These are phyloP conservation scores for Maudiozyma humilis DNA, from an alignment of 1,139 yeast species.

Conservation along the genomic window DNA sequence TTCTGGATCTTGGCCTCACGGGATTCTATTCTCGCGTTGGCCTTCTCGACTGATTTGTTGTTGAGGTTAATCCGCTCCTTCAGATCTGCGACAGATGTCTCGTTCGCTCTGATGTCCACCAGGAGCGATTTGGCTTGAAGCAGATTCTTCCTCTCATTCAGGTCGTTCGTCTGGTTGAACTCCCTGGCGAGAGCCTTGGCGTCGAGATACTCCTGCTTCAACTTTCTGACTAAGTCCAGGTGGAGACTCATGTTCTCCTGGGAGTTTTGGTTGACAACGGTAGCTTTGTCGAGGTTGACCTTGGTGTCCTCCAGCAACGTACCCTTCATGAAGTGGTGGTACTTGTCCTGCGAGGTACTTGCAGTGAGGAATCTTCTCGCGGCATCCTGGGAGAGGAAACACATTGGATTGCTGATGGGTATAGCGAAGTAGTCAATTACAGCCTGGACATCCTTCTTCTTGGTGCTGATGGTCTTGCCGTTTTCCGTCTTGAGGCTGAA, in stretches of 20 bases:
- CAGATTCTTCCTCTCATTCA: slow-evolving; percentile 39
- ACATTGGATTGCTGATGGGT: slow-evolving; percentile 84
- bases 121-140: slow-evolving; percentile 59
- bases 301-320: slow-evolving; percentile 59
- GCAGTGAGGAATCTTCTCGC: slow-evolving; percentile 84
- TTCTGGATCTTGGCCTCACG: slow-evolving; percentile 24
- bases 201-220: slow-evolving; percentile 30
- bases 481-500: slow-evolving; percentile 48
- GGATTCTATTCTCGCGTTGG: slow-evolving; percentile 16
- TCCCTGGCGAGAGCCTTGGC: slow-evolving; percentile 31
- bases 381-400: slow-evolving; percentile 86
- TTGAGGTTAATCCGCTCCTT: slow-evolving; percentile 22
- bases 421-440: slow-evolving; percentile 66
- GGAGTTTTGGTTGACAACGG: slow-evolving; percentile 22
- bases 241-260: slow-evolving; percentile 25
- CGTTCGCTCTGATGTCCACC: slow-evolving; percentile 38
- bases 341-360: slow-evolving; percentile 63
- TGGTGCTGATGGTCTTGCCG: slow-evolving; percentile 49
- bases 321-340: slow-evolving; percentile 70
- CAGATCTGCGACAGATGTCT: slow-evolving; percentile 21
- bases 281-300: slow-evolving; percentile 40
- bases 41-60: slow-evolving; percentile 23
- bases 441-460: slow-evolving; percentile 56
- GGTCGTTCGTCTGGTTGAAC: slow-evolving; percentile 29
- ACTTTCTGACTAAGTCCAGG: slow-evolving; percentile 22